These are phyloP conservation scores for Dentipellis sp. DNA, from an alignment of 768 basidiomycete species.

Conservation along the genomic window DNA sequence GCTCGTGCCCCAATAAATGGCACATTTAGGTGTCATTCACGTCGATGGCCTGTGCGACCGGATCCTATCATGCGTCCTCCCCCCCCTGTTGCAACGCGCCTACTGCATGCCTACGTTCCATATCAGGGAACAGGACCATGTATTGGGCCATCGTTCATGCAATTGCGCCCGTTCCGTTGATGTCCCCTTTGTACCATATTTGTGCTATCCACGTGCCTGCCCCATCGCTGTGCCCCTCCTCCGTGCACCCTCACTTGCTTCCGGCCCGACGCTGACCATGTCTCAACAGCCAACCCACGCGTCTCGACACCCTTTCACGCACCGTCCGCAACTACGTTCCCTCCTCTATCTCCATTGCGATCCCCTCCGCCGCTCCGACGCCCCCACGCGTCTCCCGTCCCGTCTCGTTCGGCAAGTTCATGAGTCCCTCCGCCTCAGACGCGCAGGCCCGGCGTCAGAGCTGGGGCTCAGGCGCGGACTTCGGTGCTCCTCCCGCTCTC, in stretches of 20 bases:
- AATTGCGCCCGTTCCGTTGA: no score
- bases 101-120: no score
- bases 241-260: background rate
- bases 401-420: conserved; percentile 36
- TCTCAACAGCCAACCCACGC: conserved; percentile 33
- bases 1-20: no score
- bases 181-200: no score
- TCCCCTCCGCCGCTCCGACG: conserved; percentile 38
- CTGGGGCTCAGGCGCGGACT: conserved; percentile 5
- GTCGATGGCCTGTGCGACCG: no score
- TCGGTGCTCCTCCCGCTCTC: conserved; percentile 6
- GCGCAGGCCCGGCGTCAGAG: conserved; percentile 5
- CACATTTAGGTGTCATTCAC: no score
- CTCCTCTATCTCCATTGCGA: conserved; percentile 39
- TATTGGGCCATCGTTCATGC: no score
- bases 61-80: no score
- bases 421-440: conserved; percentile 16
- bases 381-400: conserved; percentile 42
- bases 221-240: background rate
- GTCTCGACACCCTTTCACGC: conserved; percentile 42
- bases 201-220: background rate
- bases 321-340: conserved; percentile 48
- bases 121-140: no score
- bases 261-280: background rate
- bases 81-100: no score